These are phyloP conservation scores for Aspergillus taichungensis DNA, from an alignment of 495 filamentous ascomycete species.

Conservation along the genomic window DNA sequence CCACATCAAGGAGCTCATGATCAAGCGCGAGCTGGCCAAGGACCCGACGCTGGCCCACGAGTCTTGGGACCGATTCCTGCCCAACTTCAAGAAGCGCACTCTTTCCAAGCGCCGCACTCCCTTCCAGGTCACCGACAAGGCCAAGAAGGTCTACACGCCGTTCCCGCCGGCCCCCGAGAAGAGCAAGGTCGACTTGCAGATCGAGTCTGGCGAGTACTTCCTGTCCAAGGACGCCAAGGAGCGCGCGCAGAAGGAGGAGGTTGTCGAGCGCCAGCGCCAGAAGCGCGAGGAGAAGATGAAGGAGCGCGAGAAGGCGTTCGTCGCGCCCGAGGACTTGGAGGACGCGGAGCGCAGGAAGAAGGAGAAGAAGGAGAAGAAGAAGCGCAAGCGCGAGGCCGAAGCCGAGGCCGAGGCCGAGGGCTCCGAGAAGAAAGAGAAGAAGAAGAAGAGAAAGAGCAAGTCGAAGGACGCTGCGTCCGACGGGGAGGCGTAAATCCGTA, in stretches of 20 bases:
- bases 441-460: constrained; percentile 42
- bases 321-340: constrained; percentile 67
- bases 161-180: constrained; percentile 70
- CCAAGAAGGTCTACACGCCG: constrained; percentile 87
- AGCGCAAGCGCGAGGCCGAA: constrained; percentile 34
- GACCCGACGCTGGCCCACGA: constrained; percentile 80
- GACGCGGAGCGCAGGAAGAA: constrained; percentile 42
- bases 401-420: constrained; percentile 21
- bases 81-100: constrained; percentile 95
- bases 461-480: constrained; percentile 28
- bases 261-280: constrained; percentile 69
- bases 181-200: constrained; percentile 97
- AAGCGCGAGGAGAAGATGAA: constrained; percentile 86
- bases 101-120: constrained; percentile 77
- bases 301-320: constrained; percentile 74
- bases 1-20: constrained; percentile 98
- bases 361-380: constrained; percentile 33
- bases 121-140: constrained; percentile 83
- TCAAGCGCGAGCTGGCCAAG: constrained; percentile 95
- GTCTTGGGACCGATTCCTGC: constrained; percentile 93
- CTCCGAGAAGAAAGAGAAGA: constrained; percentile 36
- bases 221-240: constrained; percentile 86
- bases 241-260: constrained; percentile 64
- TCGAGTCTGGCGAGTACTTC: constrained; percentile 97
- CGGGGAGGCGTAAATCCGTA: constrained; percentile 16